Base-by-base conservation (phyloP, 371 early-diverging fungal genomes). In the Mortierella sp. region DNA sequence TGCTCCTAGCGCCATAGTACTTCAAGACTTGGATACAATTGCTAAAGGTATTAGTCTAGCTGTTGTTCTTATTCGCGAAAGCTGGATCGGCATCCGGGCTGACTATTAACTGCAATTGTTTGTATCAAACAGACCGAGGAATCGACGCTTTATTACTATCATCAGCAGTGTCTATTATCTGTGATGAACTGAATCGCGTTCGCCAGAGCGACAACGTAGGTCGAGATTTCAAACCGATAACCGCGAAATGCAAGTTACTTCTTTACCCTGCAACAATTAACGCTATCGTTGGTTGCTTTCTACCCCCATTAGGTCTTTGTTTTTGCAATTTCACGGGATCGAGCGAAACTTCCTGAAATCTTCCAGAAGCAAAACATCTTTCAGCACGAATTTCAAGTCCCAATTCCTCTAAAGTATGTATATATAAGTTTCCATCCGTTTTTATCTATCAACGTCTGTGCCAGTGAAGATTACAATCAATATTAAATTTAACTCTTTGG, bases 311-410 rank as follows among this genome's bases (percentile, higher is more conserved):
- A 80, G 81, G 81, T 80, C 6, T 75, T 81, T 61, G 68, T 81
- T 8, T 66, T 81, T 37, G 81, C 66, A 2, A 32, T 81, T 1
- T 72, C 81, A 5, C 64, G 76, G 26, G 62, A 73, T 55, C 62
- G 81, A 12, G 20, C 55, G 39, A 68, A 72, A 26, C 62, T 81
- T 5, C 81, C 81, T 20, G 81, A 72, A 3, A 40, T 70, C 47
- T 75, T 81, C 54, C 40, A 30, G 2, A 72, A 58, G 30, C 75
- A 54, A 28, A 67, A 64, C 3, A 10, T 81, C 0, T 75, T 81
- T 45, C 76, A 75, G 26, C 81, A 81, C 39, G 81, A 81, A 30
- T 72, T 75, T 35, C 55, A 66, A 16, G 61, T 81, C 16, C 61
- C 81, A 11, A 40, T 75, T 12, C 81, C 81, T 39, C 59, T 78